Percentiles rank a stretch among this genome's conserved stretches.
Conservation (phyloP, 164 flowering plant genomes). For the Euptelea pleiosperma region DNA sequence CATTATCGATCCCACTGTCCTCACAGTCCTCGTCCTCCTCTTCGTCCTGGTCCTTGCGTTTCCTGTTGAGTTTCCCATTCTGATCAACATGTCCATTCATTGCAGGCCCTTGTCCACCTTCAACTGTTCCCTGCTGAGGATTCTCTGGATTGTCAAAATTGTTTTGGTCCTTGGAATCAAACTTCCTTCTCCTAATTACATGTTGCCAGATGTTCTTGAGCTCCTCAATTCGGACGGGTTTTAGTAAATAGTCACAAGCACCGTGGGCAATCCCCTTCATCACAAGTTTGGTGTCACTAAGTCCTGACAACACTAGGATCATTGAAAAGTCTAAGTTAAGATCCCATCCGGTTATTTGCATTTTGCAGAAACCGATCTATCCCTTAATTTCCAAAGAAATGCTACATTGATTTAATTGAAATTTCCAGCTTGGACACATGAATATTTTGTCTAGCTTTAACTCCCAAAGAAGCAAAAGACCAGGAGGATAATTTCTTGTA, state of each 20-base stretch:
- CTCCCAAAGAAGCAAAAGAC: neutral
- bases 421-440: too few relatives aligned
- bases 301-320: conserved; percentile 74
- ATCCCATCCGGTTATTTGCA: neutral
- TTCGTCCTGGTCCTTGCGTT: conserved; percentile 63
- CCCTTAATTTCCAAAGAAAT: neutral
- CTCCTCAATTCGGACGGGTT: conserved; percentile 86
- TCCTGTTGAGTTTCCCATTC: conserved; percentile 48
- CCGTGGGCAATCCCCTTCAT: conserved; percentile 90
- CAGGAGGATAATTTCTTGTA: neutral
- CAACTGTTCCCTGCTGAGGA: conserved; percentile 25
- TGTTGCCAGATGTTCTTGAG: conserved; percentile 96
- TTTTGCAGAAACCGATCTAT: neutral
- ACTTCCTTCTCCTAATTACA: conserved; percentile 66
- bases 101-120: conserved; percentile 28
- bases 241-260: conserved; percentile 83
- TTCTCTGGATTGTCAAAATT: conserved; percentile 28
- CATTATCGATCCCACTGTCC: conserved; percentile 47
- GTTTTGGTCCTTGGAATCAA: conserved; percentile 35
- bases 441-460: too few relatives aligned
- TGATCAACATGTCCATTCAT: conserved; percentile 29
- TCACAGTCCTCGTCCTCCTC: conserved; percentile 65
- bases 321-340: conserved; percentile 10
- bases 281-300: conserved; percentile 64
- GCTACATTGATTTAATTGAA: too few relatives aligned